These are phyloP conservation scores for Malus fusca DNA, from an alignment of 306 rosid genomes.

Conservation along the genomic window DNA sequence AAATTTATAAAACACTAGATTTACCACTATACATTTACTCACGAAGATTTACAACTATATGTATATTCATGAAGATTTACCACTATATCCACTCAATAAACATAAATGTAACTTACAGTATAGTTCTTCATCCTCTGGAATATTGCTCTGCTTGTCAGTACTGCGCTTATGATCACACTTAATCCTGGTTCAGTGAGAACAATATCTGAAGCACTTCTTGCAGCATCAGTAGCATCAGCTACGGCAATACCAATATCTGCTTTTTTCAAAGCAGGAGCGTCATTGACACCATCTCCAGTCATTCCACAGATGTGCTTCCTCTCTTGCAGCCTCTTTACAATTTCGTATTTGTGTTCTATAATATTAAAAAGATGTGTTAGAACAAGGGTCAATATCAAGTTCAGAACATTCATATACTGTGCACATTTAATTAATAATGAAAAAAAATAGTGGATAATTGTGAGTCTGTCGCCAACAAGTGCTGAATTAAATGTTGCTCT, in stretches of 20 bases:
- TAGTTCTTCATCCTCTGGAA: conserved; percentile 99
- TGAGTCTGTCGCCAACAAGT: neutral
- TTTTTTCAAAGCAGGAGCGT: conserved; percentile 93
- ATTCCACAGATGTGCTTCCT: conserved; percentile 97
- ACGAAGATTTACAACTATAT: no score
- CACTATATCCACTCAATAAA: neutral
- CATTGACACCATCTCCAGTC: conserved; percentile 99
- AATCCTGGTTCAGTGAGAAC: conserved; percentile 98
- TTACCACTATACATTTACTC: no score
- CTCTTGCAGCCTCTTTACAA: conserved; percentile 88
- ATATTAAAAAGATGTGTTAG: conserved; percentile 19
- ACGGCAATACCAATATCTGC: conserved; percentile 99
- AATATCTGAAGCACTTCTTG: conserved; percentile 92
- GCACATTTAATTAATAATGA: neutral
- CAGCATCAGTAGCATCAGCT: conserved; percentile 99
- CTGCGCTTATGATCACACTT: conserved; percentile 96
- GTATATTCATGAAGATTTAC: no score
- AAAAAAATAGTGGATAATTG: neutral
- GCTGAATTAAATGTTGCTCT: neutral
- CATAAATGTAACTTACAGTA: conserved; percentile 48
- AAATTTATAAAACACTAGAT: neutral
- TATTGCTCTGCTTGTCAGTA: conserved; percentile 95
- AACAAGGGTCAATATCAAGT: conserved; percentile 1
- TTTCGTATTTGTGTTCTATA: conserved; percentile 96
- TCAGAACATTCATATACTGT: neutral